These are phyloP conservation scores for Rhazya stricta DNA, from an alignment of 257 asterid species.

Conservation along the genomic window DNA sequence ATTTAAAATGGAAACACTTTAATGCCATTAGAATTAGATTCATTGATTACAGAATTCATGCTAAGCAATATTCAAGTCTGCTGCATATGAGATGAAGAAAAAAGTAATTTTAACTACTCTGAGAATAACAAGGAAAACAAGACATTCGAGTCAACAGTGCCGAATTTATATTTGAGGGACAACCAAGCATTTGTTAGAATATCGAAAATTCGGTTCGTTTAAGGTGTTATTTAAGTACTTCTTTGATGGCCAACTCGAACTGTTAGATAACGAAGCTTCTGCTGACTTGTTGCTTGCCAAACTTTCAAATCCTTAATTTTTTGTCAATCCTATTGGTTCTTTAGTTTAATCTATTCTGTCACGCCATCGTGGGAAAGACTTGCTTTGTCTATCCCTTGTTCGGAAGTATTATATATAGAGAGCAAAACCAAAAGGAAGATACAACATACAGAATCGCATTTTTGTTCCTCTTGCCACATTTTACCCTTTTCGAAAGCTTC, in stretches of 20 bases:
- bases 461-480: neutral
- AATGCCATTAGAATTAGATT: too few relatives aligned
- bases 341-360: conserved; percentile 4
- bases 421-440: neutral
- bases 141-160: neutral
- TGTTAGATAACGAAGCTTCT: conserved; percentile 16
- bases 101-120: neutral
- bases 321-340: neutral
- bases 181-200: neutral
- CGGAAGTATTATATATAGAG: neutral
- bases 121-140: neutral
- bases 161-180: too few relatives aligned
- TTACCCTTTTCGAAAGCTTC: neutral
- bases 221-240: neutral
- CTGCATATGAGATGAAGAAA: neutral
- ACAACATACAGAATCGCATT: neutral
- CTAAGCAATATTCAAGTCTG: neutral
- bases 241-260: conserved; percentile 19
- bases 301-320: neutral
- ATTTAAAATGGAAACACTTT: neutral
- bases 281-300: conserved; percentile 1
- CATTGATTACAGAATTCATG: neutral
- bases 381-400: neutral
- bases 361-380: conserved; percentile 17
- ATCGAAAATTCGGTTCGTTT: neutral